Conservation (phyloP, 345 rosid genomes). For the Aegle marmelos region DNA sequence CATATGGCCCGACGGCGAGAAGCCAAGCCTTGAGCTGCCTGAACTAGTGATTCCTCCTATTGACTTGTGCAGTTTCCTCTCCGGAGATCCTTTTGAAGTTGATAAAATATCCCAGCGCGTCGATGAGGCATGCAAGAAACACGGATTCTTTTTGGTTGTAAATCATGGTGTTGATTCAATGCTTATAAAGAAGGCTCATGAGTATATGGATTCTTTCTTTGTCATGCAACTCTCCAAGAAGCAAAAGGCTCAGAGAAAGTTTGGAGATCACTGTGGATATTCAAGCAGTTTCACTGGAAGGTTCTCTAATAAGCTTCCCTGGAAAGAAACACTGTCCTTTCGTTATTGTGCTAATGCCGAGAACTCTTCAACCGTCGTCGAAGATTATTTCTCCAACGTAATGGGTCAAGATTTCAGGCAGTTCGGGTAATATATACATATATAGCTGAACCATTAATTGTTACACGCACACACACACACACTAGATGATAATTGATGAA, state of each 20-base stretch:
- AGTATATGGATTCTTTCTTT: constrained; percentile 55
- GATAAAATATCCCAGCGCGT: constrained; percentile 46
- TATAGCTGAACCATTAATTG: too few relatives aligned
- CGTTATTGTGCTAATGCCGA: constrained; percentile 34
- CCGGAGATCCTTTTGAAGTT: constrained; percentile 43
- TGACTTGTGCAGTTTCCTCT: constrained; percentile 53
- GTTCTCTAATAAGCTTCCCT: constrained; percentile 74
- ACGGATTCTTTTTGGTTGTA: constrained; percentile 73
- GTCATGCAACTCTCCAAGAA: constrained; percentile 47
- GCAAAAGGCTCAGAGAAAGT: constrained; percentile 57
- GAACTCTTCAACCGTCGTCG: constrained; percentile 21
- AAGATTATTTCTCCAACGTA: constrained; percentile 42
- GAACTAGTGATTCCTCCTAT: constrained; percentile 62
- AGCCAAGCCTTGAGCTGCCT: constrained; percentile 41
- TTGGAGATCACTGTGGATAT: constrained; percentile 70
- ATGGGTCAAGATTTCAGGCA: constrained; percentile 61
- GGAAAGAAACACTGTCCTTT: constrained; percentile 94
- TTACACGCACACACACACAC: too few relatives aligned
- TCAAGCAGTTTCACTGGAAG: constrained; percentile 88
- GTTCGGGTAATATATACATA: constrained; percentile 48
- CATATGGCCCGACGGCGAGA: constrained; percentile 87
- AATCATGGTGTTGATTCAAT: constrained; percentile 68
- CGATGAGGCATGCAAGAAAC: constrained; percentile 64
- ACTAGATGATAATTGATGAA: too few relatives aligned
- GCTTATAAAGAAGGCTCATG: constrained; percentile 47